phyloP scores from a whole-genome alignment of 2,329 filamentous ascomycete species.

The Arthrinium puccinioides region DNA sequence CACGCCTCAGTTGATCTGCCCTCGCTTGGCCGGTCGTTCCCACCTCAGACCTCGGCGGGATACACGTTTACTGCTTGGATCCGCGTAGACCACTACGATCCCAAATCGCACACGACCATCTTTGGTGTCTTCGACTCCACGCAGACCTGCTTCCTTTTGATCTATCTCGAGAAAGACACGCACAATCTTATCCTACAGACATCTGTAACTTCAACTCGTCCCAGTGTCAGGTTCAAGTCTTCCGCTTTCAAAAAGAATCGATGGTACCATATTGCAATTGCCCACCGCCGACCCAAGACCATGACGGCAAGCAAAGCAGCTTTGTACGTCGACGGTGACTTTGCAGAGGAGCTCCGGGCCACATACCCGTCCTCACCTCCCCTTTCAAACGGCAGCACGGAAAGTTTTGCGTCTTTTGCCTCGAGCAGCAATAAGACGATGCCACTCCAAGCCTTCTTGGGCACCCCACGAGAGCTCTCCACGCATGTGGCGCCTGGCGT shows the following conservation, averaged over 20 bases:
- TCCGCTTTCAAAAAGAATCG: slow-evolving; percentile 64
- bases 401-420: slow-evolving; percentile 64
- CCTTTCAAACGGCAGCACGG: slow-evolving; percentile 51
- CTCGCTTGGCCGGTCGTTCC: slow-evolving; percentile 78
- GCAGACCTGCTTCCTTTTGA: slow-evolving; percentile 88
- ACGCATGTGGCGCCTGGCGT: slow-evolving; percentile 65
- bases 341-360: slow-evolving; percentile 85
- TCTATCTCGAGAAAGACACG: slow-evolving; percentile 90
- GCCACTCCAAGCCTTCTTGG: slow-evolving; percentile 85
- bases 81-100: slow-evolving; percentile 79
- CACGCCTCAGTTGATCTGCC: slow-evolving; percentile 86
- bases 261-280: slow-evolving; percentile 93
- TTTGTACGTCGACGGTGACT: slow-evolving; percentile 88
- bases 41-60: slow-evolving; percentile 69
- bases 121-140: slow-evolving; percentile 91
- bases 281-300: slow-evolving; percentile 72
- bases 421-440: slow-evolving; percentile 50
- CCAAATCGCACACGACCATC: slow-evolving; percentile 80
- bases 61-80: slow-evolving; percentile 92
- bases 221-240: slow-evolving; percentile 90
- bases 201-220: slow-evolving; percentile 75
- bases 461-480: slow-evolving; percentile 84
- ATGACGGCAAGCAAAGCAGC: slow-evolving; percentile 73
- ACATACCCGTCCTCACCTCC: slow-evolving; percentile 77
- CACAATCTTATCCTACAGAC: slow-evolving; percentile 94